A percentile compares a stretch with the other conserved stretches of the same genome.
phyloP scores from a whole-genome alignment of 2,329 filamentous ascomycete species.

The Orbilia ellipsospora region DNA sequence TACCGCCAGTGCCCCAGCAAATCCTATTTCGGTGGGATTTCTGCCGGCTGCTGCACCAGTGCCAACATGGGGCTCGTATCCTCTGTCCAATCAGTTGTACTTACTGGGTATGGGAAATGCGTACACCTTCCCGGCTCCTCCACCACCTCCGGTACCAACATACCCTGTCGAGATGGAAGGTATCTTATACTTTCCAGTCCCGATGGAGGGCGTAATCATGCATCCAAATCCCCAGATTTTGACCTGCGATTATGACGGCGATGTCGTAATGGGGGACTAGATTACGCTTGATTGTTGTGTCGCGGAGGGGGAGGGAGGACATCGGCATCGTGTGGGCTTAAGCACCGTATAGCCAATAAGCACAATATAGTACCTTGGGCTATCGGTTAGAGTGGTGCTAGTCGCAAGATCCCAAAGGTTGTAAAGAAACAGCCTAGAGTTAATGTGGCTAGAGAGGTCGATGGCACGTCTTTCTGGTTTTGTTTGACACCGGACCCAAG shows the following conservation, averaged over 20 bases:
- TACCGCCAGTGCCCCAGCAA: background rate
- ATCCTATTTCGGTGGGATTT: background rate
- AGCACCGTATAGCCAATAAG: conserved; percentile 20
- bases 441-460: too few relatives aligned
- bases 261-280: conserved; percentile 41
- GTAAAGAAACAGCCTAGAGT: too few relatives aligned
- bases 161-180: conserved; percentile 2
- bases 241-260: conserved; percentile 38
- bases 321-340: conserved; percentile 18
- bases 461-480: background rate
- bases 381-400: too few relatives aligned
- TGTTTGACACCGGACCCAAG: background rate
- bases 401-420: too few relatives aligned
- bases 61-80: too few relatives aligned
- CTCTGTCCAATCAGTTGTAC: too few relatives aligned
- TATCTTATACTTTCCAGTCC: conserved; percentile 19
- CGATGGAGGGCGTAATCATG: conserved; percentile 28
- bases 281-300: background rate
- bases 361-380: conserved; percentile 1
- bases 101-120: background rate
- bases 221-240: conserved; percentile 19
- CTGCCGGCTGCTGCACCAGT: background rate
- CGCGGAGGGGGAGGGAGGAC: conserved; percentile 17
- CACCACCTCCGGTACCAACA: conserved; percentile 1
- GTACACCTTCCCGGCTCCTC: background rate